Evolutionary conservation across 176 grass and related monocot genomes (phyloP).

Genomic region (Carex cristatella): DNA sequence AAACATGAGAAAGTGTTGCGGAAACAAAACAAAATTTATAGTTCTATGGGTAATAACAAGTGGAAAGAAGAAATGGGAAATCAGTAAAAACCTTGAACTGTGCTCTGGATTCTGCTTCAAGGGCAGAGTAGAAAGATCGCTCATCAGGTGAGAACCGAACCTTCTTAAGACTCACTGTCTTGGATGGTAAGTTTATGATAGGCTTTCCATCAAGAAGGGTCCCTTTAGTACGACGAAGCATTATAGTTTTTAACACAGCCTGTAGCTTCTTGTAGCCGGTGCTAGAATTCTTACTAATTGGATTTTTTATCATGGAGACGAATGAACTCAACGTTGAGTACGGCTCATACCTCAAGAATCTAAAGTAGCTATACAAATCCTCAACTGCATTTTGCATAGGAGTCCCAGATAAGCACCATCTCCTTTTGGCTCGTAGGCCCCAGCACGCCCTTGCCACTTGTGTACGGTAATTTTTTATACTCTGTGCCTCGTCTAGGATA

Average conservation of each 20-base stretch:
- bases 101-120: conserved; percentile 90
- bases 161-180: conserved; percentile 71
- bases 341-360: conserved; percentile 91
- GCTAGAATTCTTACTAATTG: conserved; percentile 66
- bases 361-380: conserved; percentile 95
- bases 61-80: background rate
- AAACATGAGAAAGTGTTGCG: background rate
- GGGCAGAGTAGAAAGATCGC: conserved; percentile 67
- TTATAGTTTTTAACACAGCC: conserved; percentile 90
- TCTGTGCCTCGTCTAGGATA: conserved; percentile 96
- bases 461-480: conserved; percentile 97
- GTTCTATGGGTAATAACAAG: background rate
- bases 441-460: conserved; percentile 94
- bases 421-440: conserved; percentile 94
- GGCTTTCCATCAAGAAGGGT: conserved; percentile 83
- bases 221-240: conserved; percentile 96
- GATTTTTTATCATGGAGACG: conserved; percentile 73
- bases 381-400: conserved; percentile 99
- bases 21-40: background rate
- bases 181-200: conserved; percentile 77
- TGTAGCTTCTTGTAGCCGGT: conserved; percentile 94
- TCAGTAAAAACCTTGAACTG: conserved; percentile 75
- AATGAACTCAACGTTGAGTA: conserved; percentile 72
- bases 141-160: conserved; percentile 75
- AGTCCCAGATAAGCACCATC: conserved; percentile 99